Evolutionary conservation across 192 early-diverging fungal species (phyloP).

Genomic region (Coemansia sp.): DNA sequence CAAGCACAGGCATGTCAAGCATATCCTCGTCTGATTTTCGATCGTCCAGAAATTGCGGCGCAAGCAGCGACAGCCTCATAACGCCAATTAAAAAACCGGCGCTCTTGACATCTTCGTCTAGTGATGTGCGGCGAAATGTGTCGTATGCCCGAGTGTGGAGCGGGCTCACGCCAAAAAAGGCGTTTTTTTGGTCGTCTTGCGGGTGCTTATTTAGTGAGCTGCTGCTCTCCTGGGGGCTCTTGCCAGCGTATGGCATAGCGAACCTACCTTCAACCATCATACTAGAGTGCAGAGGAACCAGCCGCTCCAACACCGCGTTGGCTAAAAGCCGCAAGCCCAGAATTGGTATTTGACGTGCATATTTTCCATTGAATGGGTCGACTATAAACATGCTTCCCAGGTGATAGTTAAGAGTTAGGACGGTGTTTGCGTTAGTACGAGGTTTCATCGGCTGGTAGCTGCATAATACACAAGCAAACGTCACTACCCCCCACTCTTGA

Average conservation of each 20-base stretch:
- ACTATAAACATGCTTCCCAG: not conserved
- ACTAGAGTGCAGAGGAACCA: conserved; percentile 22
- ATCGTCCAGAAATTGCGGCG: not conserved
- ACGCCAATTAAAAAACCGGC: conserved; percentile 36
- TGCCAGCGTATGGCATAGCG: conserved; percentile 18
- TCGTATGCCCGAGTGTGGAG: conserved; percentile 21
- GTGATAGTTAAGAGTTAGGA: not conserved
- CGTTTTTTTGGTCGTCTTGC: conserved; percentile 3
- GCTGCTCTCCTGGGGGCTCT: not conserved
- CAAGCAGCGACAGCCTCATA: conserved; percentile 27
- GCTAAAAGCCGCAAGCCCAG: conserved; percentile 26
- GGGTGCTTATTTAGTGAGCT: not conserved
- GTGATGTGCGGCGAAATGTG: conserved; percentile 23
- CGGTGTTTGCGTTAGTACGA: not conserved
- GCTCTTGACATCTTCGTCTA: conserved; percentile 24
- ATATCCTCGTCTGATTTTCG: not conserved
- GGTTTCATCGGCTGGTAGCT: not conserved
- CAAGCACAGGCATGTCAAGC: conserved; percentile 12
- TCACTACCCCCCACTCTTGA: not conserved
- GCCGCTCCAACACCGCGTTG: conserved; percentile 25
- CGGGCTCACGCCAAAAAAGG: conserved; percentile 5
- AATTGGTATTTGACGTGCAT: conserved; percentile 29
- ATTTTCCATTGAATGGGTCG: conserved; percentile 14
- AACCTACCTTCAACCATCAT: conserved; percentile 28
- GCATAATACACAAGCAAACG: not conserved